Conservation (phyloP, 192 early-diverging fungal species). For the Coemansia javaensis region DNA sequence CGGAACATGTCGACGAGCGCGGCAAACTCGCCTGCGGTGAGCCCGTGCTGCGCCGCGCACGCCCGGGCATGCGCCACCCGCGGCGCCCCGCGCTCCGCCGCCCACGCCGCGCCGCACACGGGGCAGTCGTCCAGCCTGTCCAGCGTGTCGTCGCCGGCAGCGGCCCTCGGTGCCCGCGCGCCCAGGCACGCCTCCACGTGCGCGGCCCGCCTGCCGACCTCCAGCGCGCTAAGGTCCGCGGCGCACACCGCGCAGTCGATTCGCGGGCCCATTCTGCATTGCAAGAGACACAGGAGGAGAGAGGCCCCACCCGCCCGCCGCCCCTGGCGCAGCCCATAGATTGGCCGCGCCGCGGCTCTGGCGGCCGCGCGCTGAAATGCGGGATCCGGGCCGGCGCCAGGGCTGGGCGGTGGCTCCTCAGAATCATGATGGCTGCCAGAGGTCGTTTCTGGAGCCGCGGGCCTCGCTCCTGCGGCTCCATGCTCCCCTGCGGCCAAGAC, state of each 20-base stretch:
- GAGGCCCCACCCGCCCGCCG: no score
- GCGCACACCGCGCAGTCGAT: conserved; percentile 22
- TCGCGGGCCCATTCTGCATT: background rate
- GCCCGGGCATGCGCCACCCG: conserved; percentile 14
- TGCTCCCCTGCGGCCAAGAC: no score
- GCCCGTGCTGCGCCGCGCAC: conserved; percentile 17
- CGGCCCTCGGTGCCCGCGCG: background rate
- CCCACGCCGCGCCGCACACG: conserved; percentile 27
- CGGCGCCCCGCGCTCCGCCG: background rate
- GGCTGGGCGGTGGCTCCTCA: no score
- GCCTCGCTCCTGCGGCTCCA: no score
- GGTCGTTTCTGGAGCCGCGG: no score
- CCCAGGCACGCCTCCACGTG: conserved; percentile 30
- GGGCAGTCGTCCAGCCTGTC: conserved; percentile 21
- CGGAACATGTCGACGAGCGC: conserved; percentile 22
- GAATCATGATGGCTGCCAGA: no score
- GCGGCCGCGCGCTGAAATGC: no score
- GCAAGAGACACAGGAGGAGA: no score
- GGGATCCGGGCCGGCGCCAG: no score
- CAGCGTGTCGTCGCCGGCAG: conserved; percentile 14
- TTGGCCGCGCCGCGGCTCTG: no score
- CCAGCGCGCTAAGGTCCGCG: conserved; percentile 18
- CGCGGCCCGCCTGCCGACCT: conserved; percentile 8
- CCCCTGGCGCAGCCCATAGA: no score
- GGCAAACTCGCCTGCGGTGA: conserved; percentile 11